Evolutionary conservation across 768 basidiomycete species (phyloP), one percentile per base, ranked within the genome.

Genomic region (Saitozyma sp.): DNA sequence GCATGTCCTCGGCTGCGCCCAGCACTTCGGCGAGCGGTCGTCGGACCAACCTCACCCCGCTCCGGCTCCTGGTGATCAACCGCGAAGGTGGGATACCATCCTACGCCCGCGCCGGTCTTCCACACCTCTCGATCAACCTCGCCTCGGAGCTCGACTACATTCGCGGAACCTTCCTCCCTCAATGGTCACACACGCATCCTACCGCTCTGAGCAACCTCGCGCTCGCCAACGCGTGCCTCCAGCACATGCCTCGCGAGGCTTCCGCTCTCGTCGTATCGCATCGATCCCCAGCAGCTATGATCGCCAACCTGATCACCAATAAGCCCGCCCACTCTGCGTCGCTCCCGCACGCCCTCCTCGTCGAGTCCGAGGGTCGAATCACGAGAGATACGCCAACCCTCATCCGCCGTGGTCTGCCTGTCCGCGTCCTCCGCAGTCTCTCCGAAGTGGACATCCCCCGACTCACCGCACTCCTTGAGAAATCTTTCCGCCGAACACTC

Each of bases 221-320:
- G 8, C 84, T 99, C 45, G 89, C 96, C 9, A 86, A 86, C 41
- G 89, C 86, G 43, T 99, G 96, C 78, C 84, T 99, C 46, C 82
- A 84, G 2, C 90, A 91, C 79, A 96, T 99, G 90, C 96, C 96
- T 1, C 85, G 89, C 8, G 85, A 90, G 3, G 92, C 95, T 1
- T 96, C 93, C 14, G 96, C 93, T 11, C 84, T 98, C 67, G 90
- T 99, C 87, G 96, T 98, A 54, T 95, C 92, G 13, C 96, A 99
- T 81, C 91, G 93, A 54, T 95, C 93, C 1, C 90, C 93, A 0
- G 91, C 91, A 64, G 91, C 91, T 2, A 86, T 99, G 64, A 98
- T 99, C 71, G 95, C 87, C 51, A 98, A 98, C 80, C 85, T 99
- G 37, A 94, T 99, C 75, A 99, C 95, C 40, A 99, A 99, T 79